Percentiles rank a stretch among this genome's conserved stretches.
phyloP scores from a whole-genome alignment of 805 yeast genomes.

The Candida maesae region DNA sequence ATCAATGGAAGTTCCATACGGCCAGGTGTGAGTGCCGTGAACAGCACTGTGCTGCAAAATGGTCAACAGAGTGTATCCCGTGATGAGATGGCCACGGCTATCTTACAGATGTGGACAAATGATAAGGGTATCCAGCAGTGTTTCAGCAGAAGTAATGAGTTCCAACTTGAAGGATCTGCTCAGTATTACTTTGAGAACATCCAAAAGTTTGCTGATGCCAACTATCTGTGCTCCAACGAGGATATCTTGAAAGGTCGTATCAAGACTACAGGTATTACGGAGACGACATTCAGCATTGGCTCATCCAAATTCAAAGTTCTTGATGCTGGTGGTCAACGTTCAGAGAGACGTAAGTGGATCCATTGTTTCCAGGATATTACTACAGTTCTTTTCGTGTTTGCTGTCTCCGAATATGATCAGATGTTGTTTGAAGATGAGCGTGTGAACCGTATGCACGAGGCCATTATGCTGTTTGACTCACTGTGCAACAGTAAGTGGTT shows the following conservation, averaged over 20 bases:
- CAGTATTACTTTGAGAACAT: slow-evolving; percentile 75
- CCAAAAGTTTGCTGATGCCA: slow-evolving; percentile 55
- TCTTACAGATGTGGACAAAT: slow-evolving; percentile 60
- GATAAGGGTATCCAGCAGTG: slow-evolving; percentile 66
- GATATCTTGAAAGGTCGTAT: slow-evolving; percentile 90
- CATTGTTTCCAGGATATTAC: slow-evolving; percentile 91
- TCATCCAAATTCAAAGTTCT: slow-evolving; percentile 67
- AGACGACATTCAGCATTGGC: slow-evolving; percentile 70
- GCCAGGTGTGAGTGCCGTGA: slow-evolving; percentile 25
- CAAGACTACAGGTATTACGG: slow-evolving; percentile 94
- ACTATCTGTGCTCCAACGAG: slow-evolving; percentile 68
- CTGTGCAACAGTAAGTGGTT: slow-evolving; percentile 87
- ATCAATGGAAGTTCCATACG: slow-evolving; percentile 19
- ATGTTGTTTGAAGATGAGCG: slow-evolving; percentile 83
- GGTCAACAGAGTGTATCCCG: slow-evolving; percentile 29
- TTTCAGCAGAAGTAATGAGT: slow-evolving; percentile 61
- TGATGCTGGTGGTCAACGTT: slow-evolving; percentile 96
- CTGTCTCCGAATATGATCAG: slow-evolving; percentile 91
- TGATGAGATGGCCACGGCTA: slow-evolving; percentile 66
- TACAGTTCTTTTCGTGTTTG: slow-evolving; percentile 82
- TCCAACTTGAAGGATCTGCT: slow-evolving; percentile 83
- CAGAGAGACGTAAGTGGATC: slow-evolving; percentile 91
- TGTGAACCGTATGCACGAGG: slow-evolving; percentile 88
- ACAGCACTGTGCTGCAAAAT: slow-evolving; percentile 12
- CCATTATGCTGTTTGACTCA: slow-evolving; percentile 78